These are phyloP conservation scores for Macrolepiota albuminosa DNA, from an alignment of 768 basidiomycete genomes.

Conservation along the genomic window DNA sequence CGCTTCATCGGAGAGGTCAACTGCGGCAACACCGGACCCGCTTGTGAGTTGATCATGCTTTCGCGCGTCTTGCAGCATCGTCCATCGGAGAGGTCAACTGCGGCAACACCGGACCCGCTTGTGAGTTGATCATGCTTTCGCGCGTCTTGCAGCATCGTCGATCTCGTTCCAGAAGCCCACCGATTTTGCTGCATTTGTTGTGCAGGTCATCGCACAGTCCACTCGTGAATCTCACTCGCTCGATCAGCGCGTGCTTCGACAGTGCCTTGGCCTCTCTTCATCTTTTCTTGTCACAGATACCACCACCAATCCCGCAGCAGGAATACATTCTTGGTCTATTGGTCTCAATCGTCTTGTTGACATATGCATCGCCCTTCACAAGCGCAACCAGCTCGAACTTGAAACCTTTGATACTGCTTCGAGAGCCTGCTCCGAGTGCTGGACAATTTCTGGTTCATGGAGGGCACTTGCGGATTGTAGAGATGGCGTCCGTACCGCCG, in stretches of 20 bases:
- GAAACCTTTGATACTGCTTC: slow-evolving; percentile 72
- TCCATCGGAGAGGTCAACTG: too few species aligned
- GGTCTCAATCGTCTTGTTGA: slow-evolving; percentile 72
- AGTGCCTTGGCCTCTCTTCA: slow-evolving; percentile 64
- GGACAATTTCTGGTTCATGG: slow-evolving; percentile 70
- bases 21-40: not conserved
- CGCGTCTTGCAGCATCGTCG: not conserved
- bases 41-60: slow-evolving; percentile 8
- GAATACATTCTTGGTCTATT: slow-evolving; percentile 56
- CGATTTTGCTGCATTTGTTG: slow-evolving; percentile 57
- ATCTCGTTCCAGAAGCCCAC: slow-evolving; percentile 33
- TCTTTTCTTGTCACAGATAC: slow-evolving; percentile 78
- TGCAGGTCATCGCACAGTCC: slow-evolving; percentile 48
- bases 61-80: not conserved
- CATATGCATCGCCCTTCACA: slow-evolving; percentile 66
- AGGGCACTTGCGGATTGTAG: slow-evolving; percentile 59
- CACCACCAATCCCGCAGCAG: slow-evolving; percentile 54
- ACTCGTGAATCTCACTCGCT: slow-evolving; percentile 39
- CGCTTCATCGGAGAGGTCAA: not conserved
- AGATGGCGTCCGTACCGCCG: slow-evolving; percentile 57
- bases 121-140: slow-evolving; percentile 5
- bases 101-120: slow-evolving; percentile 4
- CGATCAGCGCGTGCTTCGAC: slow-evolving; percentile 58
- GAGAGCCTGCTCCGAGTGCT: slow-evolving; percentile 74
- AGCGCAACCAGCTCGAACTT: slow-evolving; percentile 62